Percentiles rank a stretch among this genome's conserved stretches.
phyloP scores from a whole-genome alignment of 202 grass and related monocot genomes.

The Schoenoplectus tabernaemontani region DNA sequence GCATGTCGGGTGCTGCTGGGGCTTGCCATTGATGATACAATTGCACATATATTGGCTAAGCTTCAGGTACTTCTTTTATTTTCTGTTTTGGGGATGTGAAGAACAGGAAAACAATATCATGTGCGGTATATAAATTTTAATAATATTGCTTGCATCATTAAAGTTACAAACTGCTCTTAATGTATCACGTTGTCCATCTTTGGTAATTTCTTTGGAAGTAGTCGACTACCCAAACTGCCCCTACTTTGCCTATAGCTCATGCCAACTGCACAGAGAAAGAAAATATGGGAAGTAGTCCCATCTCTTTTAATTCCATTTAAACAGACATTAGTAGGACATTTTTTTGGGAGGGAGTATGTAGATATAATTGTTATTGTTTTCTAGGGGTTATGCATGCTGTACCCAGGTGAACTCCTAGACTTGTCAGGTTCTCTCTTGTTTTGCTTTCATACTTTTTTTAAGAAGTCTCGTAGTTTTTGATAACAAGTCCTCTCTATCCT shows the following conservation, averaged over 20 bases:
- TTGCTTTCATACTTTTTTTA: background rate
- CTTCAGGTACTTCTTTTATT: constrained; percentile 51
- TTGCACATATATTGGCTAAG: constrained; percentile 94
- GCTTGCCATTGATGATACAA: constrained; percentile 84
- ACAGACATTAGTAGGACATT: background rate
- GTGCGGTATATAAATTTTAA: background rate
- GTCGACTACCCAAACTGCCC: background rate
- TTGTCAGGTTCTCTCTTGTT: background rate
- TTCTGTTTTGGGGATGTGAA: constrained; percentile 10
- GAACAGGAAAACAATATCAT: background rate
- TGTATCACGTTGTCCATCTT: background rate
- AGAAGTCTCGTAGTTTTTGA: background rate
- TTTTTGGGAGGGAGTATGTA: background rate
- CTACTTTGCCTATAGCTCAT: background rate
- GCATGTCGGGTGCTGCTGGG: constrained; percentile 93
- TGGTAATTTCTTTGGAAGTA: background rate
- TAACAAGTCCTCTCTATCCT: background rate
- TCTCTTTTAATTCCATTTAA: background rate
- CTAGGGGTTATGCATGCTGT: background rate
- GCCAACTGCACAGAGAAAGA: background rate
- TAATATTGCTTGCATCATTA: background rate
- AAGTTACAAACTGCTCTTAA: background rate
- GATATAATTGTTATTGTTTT: background rate
- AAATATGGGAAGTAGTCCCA: background rate
- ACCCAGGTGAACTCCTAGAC: background rate